Evolutionary conservation across 176 grass and related monocot genomes (phyloP), one percentile per base, ranked within the genome.

Genomic region (Chrysopogon serrulatus): DNA sequence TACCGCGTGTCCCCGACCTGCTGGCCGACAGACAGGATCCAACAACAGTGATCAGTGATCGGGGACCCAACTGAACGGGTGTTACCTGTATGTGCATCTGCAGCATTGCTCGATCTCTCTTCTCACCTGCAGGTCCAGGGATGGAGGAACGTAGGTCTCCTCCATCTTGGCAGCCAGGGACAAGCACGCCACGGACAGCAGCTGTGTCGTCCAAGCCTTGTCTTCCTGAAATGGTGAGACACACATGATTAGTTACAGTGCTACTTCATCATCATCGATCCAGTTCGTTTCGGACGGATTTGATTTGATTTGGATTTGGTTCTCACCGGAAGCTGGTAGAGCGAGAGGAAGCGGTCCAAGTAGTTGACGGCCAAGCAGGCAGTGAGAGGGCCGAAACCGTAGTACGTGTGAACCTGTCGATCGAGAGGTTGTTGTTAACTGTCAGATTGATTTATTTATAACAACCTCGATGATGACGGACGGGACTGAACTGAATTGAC

Each of bases 111-210:
- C 13, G 17, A 31, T 26, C 31, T 21, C 6, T 65, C 16, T 45
- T 4, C 83, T 95, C 88, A 94, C 97, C 92, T 96, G 97, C 53
- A 99, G 86, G 91, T 99, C 97, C 6, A 94, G 71, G 11, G 88
- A 87, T 18, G 73, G 74, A 70, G 97, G 91, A 11, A 94, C 90
- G 10, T 82, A 66, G 30, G 89, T 96, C 76, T 99, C 94, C 74
- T 99, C 93, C 91, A 99, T 96, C 92, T 99, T 99, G 70, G 97
- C 91, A 14, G 97, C 97, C 17, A 99, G 87, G n/a, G 93, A 99
- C 74, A 99, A 5, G 87, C 93, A 99, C 47, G 93, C 97, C 83
- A 96, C 91, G 31, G 97, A 86, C 23, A 99, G 84, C 83, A 99
- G 54, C 87, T 96, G 97, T 13, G 88, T 92, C 86, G 86, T 96